Percentiles rank a stretch among this genome's conserved stretches.
Evolutionary conservation across 768 basidiomycete species (phyloP).

Genomic region (Antrodiella citrinella): DNA sequence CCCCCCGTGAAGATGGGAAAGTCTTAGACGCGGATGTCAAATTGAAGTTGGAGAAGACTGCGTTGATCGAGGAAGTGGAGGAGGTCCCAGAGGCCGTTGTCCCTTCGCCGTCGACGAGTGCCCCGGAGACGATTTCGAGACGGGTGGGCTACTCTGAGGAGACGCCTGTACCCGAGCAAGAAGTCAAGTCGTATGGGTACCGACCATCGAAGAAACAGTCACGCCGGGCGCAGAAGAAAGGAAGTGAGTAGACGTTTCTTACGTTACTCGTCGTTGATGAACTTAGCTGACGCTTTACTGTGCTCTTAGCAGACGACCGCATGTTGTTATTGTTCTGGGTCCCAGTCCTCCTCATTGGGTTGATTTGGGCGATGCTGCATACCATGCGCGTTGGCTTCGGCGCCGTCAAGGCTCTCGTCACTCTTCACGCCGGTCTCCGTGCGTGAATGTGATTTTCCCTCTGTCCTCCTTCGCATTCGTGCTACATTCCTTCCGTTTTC

Average conservation of each 20-base stretch:
- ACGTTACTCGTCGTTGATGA: too few species aligned
- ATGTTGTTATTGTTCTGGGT: slow-evolving; percentile 86
- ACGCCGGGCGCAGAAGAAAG: slow-evolving; percentile 54
- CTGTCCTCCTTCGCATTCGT: too few species aligned
- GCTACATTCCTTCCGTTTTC: too few species aligned
- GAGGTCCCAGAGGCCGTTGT: slow-evolving; percentile 3
- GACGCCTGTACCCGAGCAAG: slow-evolving; percentile 49
- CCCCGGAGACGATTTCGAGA: slow-evolving; percentile 22
- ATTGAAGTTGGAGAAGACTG: background rate
- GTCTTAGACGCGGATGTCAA: background rate
- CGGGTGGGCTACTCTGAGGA: slow-evolving; percentile 35
- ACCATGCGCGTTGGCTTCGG: slow-evolving; percentile 19
- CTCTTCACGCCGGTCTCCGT: background rate
- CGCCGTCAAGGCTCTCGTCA: background rate
- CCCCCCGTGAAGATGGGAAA: slow-evolving; percentile 37
- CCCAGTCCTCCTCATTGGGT: slow-evolving; percentile 57
- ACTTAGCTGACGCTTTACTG: slow-evolving; percentile 6
- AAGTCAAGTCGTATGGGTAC: slow-evolving; percentile 63
- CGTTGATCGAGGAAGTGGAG: slow-evolving; percentile 16
- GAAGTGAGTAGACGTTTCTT: too few species aligned
- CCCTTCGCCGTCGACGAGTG: slow-evolving; percentile 20
- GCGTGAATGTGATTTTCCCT: too few species aligned
- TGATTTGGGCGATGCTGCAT: slow-evolving; percentile 26
- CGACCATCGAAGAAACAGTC: slow-evolving; percentile 38
- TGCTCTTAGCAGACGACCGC: slow-evolving; percentile 51